Evolutionary conservation across 805 yeast genomes (phyloP).

Genomic region (Kluyveromyces lactis): DNA sequence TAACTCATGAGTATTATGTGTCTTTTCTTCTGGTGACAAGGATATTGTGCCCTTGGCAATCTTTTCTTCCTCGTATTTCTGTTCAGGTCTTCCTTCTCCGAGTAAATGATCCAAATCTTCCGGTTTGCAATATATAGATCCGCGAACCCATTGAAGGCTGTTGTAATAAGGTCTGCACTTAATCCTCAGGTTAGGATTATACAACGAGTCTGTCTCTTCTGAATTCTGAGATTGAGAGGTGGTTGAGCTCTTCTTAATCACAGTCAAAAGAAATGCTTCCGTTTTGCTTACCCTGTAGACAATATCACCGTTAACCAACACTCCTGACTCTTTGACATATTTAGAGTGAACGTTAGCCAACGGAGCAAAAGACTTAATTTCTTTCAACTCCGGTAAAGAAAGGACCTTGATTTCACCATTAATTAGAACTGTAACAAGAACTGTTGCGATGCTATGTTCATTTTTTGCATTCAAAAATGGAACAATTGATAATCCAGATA

Average conservation of each 20-base stretch:
- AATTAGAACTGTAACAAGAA: constrained; percentile 37
- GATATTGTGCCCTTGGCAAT: constrained; percentile 40
- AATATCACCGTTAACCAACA: constrained; percentile 48
- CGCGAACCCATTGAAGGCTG: constrained; percentile 80
- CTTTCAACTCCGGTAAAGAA: constrained; percentile 57
- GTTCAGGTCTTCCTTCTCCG: constrained; percentile 56
- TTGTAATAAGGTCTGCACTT: constrained; percentile 78
- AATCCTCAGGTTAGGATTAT: constrained; percentile 55
- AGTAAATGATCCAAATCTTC: constrained; percentile 58
- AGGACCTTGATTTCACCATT: constrained; percentile 39
- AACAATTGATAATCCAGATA: constrained; percentile 45
- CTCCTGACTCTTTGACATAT: constrained; percentile 37
- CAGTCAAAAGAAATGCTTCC: constrained; percentile 44
- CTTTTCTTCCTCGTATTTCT: constrained; percentile 51
- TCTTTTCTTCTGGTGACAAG: constrained; percentile 17
- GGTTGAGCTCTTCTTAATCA: constrained; percentile 37
- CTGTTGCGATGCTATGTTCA: constrained; percentile 36
- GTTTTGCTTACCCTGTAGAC: constrained; percentile 47
- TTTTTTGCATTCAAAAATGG: constrained; percentile 13
- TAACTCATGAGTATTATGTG: constrained; percentile 9
- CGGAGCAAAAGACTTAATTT: constrained; percentile 40
- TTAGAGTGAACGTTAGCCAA: constrained; percentile 35
- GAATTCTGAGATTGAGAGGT: constrained; percentile 37
- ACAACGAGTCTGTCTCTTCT: constrained; percentile 45
- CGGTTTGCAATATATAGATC: constrained; percentile 51